Base-by-base conservation (phyloP, 2,329 filamentous ascomycete genomes). In the Grosmannia huntii region DNA sequence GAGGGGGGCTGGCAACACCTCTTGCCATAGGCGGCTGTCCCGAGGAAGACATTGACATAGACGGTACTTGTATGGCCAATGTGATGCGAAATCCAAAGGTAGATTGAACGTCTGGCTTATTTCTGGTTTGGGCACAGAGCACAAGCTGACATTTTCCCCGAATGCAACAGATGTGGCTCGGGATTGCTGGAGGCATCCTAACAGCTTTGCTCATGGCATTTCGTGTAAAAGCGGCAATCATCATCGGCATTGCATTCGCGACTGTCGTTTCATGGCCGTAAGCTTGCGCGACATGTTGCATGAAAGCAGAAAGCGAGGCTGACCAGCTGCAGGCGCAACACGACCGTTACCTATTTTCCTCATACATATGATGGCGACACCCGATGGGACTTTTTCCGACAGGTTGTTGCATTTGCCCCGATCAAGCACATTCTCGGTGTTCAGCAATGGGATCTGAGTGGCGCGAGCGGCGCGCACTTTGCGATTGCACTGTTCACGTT, bases 181-280 rank as follows among this genome's bases (percentile, higher is more conserved):
- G 88, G 12, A 86, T 95, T 62, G 85, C 90, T 67, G 83, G 85
- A 57, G 89, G 90, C 16, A 76, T 95, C 52, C 70, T 95, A 44
- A 92, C 89, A 0, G 83, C 87, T 5, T 80, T 92, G 63, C 81
- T 95, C 70, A 90, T 90, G 86, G 80, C 86, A 21, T 90, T 86
- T 68, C 81, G 84, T 46, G 76, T 89, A 71, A 89, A 89, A 68
- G 85, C 85, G 57, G 85, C 86, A 53, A 87, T 90, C 61, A 81
- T 90, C 57, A 80, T 86, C 27, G 87, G 87, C 2, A 89, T 90
- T 57, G 73, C 81, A 11, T 72, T 89, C 7, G 85, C 89, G 4
- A 87, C 85, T 5, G 77, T 90, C 62, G 74, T 89, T 54, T 90
- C 86, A 7, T 90, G 86, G 87, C 86, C 86, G 73, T 84, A 68